Evolutionary conservation across 78 protist genomes (phyloP).

Genomic region (Dictyostelium firmibasis): DNA sequence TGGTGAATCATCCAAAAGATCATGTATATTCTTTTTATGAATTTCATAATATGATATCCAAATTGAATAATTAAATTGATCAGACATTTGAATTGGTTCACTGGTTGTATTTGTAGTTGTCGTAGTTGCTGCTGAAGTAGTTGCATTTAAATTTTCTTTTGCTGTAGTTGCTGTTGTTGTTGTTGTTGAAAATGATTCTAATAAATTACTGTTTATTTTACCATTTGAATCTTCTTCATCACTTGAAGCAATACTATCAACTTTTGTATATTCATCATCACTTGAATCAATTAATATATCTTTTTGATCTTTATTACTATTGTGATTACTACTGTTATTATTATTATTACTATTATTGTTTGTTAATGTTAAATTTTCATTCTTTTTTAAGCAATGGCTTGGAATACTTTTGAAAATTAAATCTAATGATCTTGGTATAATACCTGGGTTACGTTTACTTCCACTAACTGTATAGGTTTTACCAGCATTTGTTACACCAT

Average conservation of each 20-base stretch:
- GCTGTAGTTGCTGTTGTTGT: not conserved
- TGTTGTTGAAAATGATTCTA: not conserved
- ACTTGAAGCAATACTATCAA: not conserved
- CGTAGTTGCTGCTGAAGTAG: not conserved
- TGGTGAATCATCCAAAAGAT: slow-evolving; percentile 59
- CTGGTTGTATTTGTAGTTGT: not conserved
- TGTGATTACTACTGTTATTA: not conserved
- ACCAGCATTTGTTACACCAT: slow-evolving; percentile 92
- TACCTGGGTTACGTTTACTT: slow-evolving; percentile 81
- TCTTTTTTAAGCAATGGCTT: slow-evolving; percentile 30
- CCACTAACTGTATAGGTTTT: slow-evolving; percentile 92
- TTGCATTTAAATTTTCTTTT: not conserved
- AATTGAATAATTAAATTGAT: slow-evolving; percentile 40
- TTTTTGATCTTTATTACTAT: not conserved
- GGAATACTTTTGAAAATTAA: slow-evolving; percentile 66
- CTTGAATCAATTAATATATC: not conserved
- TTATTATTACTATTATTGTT: not conserved
- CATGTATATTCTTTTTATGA: slow-evolving; percentile 86
- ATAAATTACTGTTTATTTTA: not conserved
- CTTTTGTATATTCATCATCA: not conserved
- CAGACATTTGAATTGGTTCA: not conserved
- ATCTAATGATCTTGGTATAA: slow-evolving; percentile 86
- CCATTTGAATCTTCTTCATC: slow-evolving; percentile 5
- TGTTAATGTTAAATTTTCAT: not conserved
- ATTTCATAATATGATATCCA: slow-evolving; percentile 85